Evolutionary conservation across 169 alveolate genomes (phyloP).

Genomic region (Pseudocohnilembus persalinus): DNA sequence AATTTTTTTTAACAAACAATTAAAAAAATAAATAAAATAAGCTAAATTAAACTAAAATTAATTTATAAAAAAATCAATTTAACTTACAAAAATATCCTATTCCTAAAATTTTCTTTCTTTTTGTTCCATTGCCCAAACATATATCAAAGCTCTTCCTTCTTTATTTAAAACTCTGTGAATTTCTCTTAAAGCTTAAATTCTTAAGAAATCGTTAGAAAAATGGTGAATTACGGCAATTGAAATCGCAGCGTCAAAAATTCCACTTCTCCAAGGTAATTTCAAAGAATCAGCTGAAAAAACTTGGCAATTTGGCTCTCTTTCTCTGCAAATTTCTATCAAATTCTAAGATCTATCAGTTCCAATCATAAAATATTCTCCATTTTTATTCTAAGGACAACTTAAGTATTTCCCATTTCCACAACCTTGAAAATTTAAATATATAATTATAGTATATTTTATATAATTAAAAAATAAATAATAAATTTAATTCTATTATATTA

Average conservation of each 20-base stretch:
- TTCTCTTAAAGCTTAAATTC: conserved; percentile 85
- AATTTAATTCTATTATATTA: neutral
- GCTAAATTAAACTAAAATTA: too few relatives aligned
- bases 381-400: conserved; percentile 48
- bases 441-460: neutral
- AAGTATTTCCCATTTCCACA: conserved; percentile 98
- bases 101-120: conserved; percentile 86
- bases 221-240: conserved; percentile 96
- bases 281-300: conserved; percentile 70
- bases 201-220: conserved; percentile 83
- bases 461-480: too few relatives aligned
- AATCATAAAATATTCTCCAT: conserved; percentile 61
- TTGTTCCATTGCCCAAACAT: conserved; percentile 93
- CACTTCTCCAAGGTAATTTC: conserved; percentile 66
- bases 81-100: conserved; percentile 91
- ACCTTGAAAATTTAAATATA: conserved; percentile 42
- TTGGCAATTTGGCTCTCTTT: conserved; percentile 49
- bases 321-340: conserved; percentile 75
- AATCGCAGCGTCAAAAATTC: conserved; percentile 88
- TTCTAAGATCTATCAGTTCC: conserved; percentile 92
- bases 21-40: too few relatives aligned
- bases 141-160: conserved; percentile 84
- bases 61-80: too few relatives aligned
- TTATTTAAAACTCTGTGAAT: conserved; percentile 81
- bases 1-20: too few relatives aligned